Base-by-base conservation (phyloP, 352 stramenopile species). In the Phytopythium litorale region DNA sequence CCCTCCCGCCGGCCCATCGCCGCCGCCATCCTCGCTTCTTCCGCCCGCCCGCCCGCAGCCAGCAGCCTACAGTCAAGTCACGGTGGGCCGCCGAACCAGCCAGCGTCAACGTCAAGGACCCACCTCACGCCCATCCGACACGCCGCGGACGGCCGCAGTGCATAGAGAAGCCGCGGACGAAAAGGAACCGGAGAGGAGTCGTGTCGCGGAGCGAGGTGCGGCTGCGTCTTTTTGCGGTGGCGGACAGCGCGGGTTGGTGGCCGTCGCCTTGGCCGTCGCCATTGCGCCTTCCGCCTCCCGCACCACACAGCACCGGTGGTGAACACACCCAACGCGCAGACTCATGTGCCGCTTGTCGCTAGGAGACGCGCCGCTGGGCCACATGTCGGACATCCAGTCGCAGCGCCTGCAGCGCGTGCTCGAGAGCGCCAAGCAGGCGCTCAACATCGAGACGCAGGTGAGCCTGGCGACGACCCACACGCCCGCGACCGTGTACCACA, bases 371-470 rank as follows among this genome's bases (percentile, higher is more conserved):
- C 35, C 53, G 42, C 23, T 42, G 19, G 37, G 18, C 33, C 65
- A 48, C 62, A 89, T 90, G 76, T 73, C 78, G 46, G 78, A 86
- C n/a, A 70, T 84, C 50, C 71, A 84, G 65, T 75, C 73, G 54
- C 74, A 81, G 60, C 84, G 84, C 7, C 77, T 93, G 51, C 81
- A 88, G 65, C 81, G 81, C 59, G 70, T 88, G 61, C 84, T 78
- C 51, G 84, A 91, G 68, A 91, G 80, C 65, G 67, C 84, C 56
- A 90, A 91, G 75, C 75, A 81, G 56, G 88, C 81, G 65, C 79
- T 93, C 58, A 89, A 83, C 68, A 89, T 93, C 62, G 83, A 76
- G 73, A 91, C 87, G n/a, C 74, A 91, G 57, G 79, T 92, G 67
- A 78, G 73, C 48, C 70, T 79, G 25, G 69, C 68, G 7, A 64